A percentile compares a stretch with the other conserved stretches of the same genome.
Evolutionary conservation across 805 yeast species (phyloP).

Genomic region (Candida ovalis): DNA sequence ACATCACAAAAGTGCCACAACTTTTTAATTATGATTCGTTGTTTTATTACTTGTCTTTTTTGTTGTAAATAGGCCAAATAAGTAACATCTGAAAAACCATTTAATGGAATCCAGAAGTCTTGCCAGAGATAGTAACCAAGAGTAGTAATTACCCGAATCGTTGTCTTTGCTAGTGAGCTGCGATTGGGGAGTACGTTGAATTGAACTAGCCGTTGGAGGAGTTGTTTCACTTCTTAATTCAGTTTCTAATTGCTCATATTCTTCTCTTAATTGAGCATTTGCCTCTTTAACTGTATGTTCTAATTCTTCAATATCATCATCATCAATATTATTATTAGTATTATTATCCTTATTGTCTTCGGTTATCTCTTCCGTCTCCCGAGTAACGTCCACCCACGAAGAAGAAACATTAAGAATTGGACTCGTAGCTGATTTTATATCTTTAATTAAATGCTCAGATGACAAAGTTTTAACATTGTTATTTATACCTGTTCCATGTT

Average conservation of each 20-base stretch:
- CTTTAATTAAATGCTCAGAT: neutral
- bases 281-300: neutral
- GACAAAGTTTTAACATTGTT: slow-evolving; percentile 22
- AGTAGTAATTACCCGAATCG: slow-evolving; percentile 11
- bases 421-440: neutral
- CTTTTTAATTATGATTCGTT: neutral
- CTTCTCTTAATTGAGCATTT: neutral
- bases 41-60: slow-evolving; percentile 2
- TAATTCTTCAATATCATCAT: neutral
- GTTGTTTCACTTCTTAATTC: neutral
- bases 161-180: neutral
- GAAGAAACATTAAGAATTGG: neutral
- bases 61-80: slow-evolving; percentile 13
- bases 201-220: neutral
- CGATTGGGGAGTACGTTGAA: neutral
- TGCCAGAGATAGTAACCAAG: slow-evolving; percentile 15
- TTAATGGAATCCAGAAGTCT: slow-evolving; percentile 13
- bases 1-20: too few relatives aligned
- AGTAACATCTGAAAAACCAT: slow-evolving; percentile 21
- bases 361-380: neutral
- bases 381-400: neutral
- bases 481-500: slow-evolving; percentile 20
- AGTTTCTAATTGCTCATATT: neutral
- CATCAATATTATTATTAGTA: neutral
- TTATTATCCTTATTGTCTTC: neutral